A percentile compares a stretch with the other conserved stretches of the same genome.
Evolutionary conservation across 352 stramenopile genomes (phyloP).

Genomic region (Globisporangium abappressorium): DNA sequence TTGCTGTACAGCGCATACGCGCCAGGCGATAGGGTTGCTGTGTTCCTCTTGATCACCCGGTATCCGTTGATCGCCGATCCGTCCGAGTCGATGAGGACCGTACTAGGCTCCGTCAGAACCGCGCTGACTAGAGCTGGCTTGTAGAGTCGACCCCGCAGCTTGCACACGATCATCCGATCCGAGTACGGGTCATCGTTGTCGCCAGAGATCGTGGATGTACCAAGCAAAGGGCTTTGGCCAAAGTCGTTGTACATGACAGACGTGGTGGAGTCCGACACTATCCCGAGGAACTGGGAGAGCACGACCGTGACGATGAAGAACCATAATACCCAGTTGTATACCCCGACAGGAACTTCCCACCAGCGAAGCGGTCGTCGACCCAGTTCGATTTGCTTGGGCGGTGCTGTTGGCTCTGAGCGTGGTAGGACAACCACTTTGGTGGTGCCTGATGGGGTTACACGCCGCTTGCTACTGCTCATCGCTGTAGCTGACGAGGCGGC

Average conservation of each 20-base stretch:
- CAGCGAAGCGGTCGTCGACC: neutral
- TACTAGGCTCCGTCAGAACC: neutral
- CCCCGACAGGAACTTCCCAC: conserved; percentile 9
- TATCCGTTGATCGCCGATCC: conserved; percentile 4
- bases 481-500: no score
- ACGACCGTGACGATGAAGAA: conserved; percentile 25
- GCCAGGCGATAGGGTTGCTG: neutral
- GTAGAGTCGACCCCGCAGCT: conserved; percentile 22
- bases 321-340: conserved; percentile 36
- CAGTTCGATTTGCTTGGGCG: no score
- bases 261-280: conserved; percentile 19
- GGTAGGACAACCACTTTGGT: no score
- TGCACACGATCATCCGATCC: conserved; percentile 40
- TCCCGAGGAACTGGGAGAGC: conserved; percentile 28
- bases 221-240: conserved; percentile 11
- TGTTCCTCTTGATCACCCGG: neutral
- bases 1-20: conserved; percentile 15
- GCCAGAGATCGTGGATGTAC: conserved; percentile 22
- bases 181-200: conserved; percentile 45
- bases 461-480: no score
- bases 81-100: conserved; percentile 34
- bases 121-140: conserved; percentile 24
- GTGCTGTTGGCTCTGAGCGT: no score
- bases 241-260: neutral
- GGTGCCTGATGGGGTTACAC: no score